phyloP scores from a whole-genome alignment of 352 stramenopile species.

The Phytophthora pisi region DNA sequence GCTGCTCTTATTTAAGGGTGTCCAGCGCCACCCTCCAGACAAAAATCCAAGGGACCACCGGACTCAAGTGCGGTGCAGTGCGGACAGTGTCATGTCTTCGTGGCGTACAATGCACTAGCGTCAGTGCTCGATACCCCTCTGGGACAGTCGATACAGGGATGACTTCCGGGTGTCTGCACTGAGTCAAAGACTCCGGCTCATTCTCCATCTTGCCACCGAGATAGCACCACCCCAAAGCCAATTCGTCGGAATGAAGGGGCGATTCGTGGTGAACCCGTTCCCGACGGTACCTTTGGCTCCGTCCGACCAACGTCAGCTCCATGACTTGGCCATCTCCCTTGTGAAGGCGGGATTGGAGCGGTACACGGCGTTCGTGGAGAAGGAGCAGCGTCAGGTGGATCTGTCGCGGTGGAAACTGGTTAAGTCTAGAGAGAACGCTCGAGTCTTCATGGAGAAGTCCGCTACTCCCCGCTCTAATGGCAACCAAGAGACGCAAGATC shows the following conservation, averaged over 20 bases:
- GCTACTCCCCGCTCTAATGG: not conserved
- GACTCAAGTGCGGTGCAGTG: slow-evolving; percentile 22
- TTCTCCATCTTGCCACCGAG: slow-evolving; percentile 17
- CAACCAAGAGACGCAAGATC: slow-evolving; percentile 21
- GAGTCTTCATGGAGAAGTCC: slow-evolving; percentile 35
- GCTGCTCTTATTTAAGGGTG: not conserved
- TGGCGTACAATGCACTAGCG: slow-evolving; percentile 16
- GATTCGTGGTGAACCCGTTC: slow-evolving; percentile 44
- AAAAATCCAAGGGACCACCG: slow-evolving; percentile 27
- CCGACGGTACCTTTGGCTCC: slow-evolving; percentile 24
- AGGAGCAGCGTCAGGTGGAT: slow-evolving; percentile 36
- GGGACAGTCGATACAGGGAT: slow-evolving; percentile 8
- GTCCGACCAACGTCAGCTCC: slow-evolving; percentile 27
- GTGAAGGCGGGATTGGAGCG: slow-evolving; percentile 30
- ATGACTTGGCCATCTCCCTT: slow-evolving; percentile 27
- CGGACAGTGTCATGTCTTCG: slow-evolving; percentile 32
- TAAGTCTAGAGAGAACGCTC: slow-evolving; percentile 32
- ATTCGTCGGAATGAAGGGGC: slow-evolving; percentile 21
- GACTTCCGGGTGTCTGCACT: slow-evolving; percentile 1
- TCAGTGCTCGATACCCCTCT: slow-evolving; percentile 1
- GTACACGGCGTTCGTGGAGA: slow-evolving; percentile 37
- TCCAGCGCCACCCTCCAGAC: slow-evolving; percentile 9
- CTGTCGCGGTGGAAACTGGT: slow-evolving; percentile 30
- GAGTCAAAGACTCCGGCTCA: slow-evolving; percentile 11
- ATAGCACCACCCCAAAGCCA: not conserved